phyloP scores from a whole-genome alignment of 345 rosid genomes.

The Salix dunnii region DNA sequence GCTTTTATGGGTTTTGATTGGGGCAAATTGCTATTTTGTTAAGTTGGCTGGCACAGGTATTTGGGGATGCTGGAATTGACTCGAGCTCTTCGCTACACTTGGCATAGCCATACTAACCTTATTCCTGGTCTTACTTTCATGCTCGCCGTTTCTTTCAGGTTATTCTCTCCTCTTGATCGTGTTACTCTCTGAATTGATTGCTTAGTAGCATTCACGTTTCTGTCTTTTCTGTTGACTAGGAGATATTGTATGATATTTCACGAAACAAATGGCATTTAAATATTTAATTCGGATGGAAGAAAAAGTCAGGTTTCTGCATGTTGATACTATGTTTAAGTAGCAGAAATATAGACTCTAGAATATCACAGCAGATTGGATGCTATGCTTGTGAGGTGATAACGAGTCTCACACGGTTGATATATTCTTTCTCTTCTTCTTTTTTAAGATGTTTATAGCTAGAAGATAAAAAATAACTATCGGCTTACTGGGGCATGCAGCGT shows the following conservation, averaged over 20 bases:
- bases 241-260: not conserved
- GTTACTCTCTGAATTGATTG: not conserved
- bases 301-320: not conserved
- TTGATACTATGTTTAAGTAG: not conserved
- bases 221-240: not conserved
- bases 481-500: not conserved
- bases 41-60: slow-evolving; percentile 33
- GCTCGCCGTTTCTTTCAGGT: slow-evolving; percentile 57
- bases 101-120: slow-evolving; percentile 59
- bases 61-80: slow-evolving; percentile 45
- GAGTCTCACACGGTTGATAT: too few species aligned
- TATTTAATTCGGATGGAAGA: not conserved
- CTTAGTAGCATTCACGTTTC: not conserved
- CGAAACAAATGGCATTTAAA: not conserved
- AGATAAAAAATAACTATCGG: not conserved
- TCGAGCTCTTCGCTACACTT: slow-evolving; percentile 51
- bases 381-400: too few species aligned
- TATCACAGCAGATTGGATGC: too few species aligned
- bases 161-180: not conserved
- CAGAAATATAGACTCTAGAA: not conserved
- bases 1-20: slow-evolving; percentile 10
- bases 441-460: not conserved
- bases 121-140: slow-evolving; percentile 59
- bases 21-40: slow-evolving; percentile 3
- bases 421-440: too few species aligned